Percentiles rank a stretch among this genome's conserved stretches.
These are phyloP conservation scores for Hirsutella thompsonii DNA, from an alignment of 2,329 filamentous ascomycete species.

Conservation along the genomic window DNA sequence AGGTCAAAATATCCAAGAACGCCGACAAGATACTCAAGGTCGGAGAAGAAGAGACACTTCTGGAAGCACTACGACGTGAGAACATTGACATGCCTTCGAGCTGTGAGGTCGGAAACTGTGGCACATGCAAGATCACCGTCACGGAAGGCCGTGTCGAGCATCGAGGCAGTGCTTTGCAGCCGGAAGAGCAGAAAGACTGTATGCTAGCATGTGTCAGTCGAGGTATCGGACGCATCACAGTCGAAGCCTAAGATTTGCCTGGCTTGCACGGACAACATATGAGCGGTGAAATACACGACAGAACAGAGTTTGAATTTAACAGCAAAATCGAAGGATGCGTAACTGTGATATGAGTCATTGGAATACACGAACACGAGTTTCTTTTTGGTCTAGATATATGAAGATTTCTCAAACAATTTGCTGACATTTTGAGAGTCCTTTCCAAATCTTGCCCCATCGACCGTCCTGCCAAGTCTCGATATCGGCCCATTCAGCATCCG, in stretches of 20 bases:
- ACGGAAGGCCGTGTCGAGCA: conserved; percentile 32
- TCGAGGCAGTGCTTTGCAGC: conserved; percentile 31
- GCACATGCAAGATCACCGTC: conserved; percentile 34
- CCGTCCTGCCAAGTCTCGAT: conserved; percentile 35
- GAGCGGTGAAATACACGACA: too few species aligned
- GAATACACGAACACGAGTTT: too few species aligned
- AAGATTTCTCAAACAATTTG: conserved; percentile 2
- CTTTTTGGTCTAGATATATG: too few species aligned
- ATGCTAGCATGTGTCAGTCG: conserved; percentile 42
- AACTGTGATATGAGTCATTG: too few species aligned
- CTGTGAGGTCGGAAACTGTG: conserved; percentile 42
- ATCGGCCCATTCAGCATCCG: conserved; percentile 31
- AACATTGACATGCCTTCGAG: conserved; percentile 31
- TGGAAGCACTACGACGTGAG: conserved; percentile 31
- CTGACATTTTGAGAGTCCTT: conserved; percentile 27
- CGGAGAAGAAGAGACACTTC: conserved; percentile 29
- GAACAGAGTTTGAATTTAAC: too few species aligned
- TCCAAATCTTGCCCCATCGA: conserved; percentile 34
- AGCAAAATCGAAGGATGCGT: too few species aligned
- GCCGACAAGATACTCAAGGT: conserved; percentile 27
- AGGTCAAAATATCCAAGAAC: conserved; percentile 35
- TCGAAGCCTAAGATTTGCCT: conserved; percentile 27
- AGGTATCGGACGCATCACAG: conserved; percentile 32
- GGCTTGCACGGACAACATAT: too few species aligned
- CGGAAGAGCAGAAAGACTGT: conserved; percentile 27